Conservation (phyloP, 768 basidiomycete species). For the Leccinum pellstonianum region DNA sequence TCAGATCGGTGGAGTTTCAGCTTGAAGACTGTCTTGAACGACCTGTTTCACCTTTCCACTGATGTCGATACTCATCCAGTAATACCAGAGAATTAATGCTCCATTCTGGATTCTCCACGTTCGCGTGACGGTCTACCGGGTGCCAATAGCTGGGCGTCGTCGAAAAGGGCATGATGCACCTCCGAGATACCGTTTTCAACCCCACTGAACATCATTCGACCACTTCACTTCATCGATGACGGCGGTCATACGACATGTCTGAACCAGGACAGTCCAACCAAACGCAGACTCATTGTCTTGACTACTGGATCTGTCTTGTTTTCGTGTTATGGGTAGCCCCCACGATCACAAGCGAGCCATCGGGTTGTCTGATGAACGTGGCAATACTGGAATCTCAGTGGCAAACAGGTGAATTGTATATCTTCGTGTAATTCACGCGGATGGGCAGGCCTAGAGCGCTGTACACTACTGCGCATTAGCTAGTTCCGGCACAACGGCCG, state of each 20-base stretch:
- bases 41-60: neutral
- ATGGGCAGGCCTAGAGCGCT: neutral
- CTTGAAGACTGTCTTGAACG: neutral
- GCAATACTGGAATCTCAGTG: neutral
- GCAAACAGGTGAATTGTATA: neutral
- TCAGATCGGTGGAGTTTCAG: conserved; percentile 24
- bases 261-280: neutral
- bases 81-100: neutral
- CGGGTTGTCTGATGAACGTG: neutral
- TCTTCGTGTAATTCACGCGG: neutral
- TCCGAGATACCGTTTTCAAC: neutral
- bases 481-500: neutral
- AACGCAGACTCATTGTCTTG: neutral
- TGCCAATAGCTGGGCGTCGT: neutral
- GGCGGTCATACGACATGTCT: no score
- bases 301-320: neutral
- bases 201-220: neutral
- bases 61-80: neutral
- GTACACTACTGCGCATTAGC: neutral
- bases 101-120: neutral
- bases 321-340: neutral
- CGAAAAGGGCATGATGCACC: neutral
- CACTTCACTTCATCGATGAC: neutral
- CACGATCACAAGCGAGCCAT: neutral
- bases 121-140: neutral